Evolutionary conservation across 352 stramenopile species (phyloP), one percentile per base, ranked within the genome.

Genomic region (Blastocystis sp.): DNA sequence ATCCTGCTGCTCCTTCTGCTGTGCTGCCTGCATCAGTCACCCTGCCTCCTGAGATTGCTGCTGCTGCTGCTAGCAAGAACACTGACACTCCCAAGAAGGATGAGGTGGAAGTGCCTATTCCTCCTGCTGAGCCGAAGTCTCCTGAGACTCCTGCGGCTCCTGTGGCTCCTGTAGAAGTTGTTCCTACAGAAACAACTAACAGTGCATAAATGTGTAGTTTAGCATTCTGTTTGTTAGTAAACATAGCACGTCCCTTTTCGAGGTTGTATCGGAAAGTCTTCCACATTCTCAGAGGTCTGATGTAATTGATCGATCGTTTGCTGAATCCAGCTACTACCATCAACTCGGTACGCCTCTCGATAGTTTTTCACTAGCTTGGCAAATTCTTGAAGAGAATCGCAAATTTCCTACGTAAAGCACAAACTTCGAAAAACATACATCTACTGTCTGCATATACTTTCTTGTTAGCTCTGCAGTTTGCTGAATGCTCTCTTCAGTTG

Each of bases 401-500:
- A 85, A 16, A 85, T 66, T 43, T 66, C 73, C 73, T 85, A 85
- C 34, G 3, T 6, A 2, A 54, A 7, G 54, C 16, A n/a, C 0
- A 18, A 68, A 50, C 37, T 5, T 34, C 50, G 20, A 0, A 78
- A n/a, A 26, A 26, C 39, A 26, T 43, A 85, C 73, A 65, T 85
- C 53, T 53, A 85, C 53, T 26, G 73, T 85, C 26, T 43, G 30
- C n/a, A 85, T 26, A 50, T 85, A 85, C 24, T 85, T 16, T 6
- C 11, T 66, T 9, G 73, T 85, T 7, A 85, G 53, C 9, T 66
- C n/a, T 43, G 59, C 68, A 8, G 73, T 68, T 34, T 16, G 3
- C 16, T 47, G 13, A 24, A 85, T 85, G 39, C 73, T 47, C 8
- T 66, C 47, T 18, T 85, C 73, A 9, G 73, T 66, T 3, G 73